Evolutionary conservation across 805 yeast genomes (phyloP).

Genomic region (Yarrowia deformans): DNA sequence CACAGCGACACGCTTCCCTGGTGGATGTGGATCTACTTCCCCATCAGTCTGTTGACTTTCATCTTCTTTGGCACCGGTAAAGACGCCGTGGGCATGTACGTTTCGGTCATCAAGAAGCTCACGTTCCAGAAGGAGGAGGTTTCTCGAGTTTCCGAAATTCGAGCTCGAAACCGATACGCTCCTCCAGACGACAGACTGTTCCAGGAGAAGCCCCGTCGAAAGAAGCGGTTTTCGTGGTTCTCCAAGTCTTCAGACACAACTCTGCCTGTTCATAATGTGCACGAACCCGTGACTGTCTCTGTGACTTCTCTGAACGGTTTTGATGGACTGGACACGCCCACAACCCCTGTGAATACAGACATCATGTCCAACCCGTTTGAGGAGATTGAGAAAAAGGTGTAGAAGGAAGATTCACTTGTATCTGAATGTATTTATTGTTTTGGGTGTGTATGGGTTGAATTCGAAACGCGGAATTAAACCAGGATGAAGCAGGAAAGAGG

Average conservation of each 20-base stretch:
- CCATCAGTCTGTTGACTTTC: constrained; percentile 19
- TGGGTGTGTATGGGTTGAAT: background rate
- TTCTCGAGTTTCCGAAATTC: background rate
- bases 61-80: constrained; percentile 28
- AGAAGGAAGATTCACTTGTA: background rate
- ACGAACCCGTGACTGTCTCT: constrained; percentile 2
- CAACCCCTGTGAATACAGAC: background rate
- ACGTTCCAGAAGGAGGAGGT: constrained; percentile 24
- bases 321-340: constrained; percentile 25
- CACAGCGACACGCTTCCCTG: background rate
- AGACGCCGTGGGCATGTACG: constrained; percentile 15
- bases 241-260: background rate
- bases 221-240: constrained; percentile 8
- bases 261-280: background rate
- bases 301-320: background rate
- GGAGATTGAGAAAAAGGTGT: constrained; percentile 26
- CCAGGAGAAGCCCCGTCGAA: background rate
- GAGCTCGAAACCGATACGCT: constrained; percentile 1
- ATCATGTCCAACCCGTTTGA: constrained; percentile 11
- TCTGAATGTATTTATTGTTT: background rate
- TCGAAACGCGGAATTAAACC: too few relatives aligned
- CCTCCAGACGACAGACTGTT: constrained; percentile 13
- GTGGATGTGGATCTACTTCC: constrained; percentile 27
- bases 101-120: background rate
- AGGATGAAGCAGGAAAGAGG: too few relatives aligned